These are phyloP conservation scores for Blastocystis hominis DNA, from an alignment of 352 stramenopile species.

Conservation along the genomic window DNA sequence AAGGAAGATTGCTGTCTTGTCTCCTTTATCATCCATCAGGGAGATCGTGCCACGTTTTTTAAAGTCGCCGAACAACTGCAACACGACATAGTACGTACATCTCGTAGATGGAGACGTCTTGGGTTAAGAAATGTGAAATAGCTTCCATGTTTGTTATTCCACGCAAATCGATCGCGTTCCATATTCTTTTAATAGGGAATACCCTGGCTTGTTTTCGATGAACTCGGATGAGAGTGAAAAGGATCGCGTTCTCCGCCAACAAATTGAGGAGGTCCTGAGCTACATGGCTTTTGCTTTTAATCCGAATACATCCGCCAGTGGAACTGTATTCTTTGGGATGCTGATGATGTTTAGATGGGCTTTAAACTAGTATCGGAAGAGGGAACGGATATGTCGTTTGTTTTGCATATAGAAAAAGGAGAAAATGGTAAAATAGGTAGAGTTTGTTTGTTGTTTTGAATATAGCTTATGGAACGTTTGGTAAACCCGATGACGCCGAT, in stretches of 20 bases:
- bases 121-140: not conserved
- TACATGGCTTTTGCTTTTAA: conserved; percentile 49
- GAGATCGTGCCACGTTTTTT: not conserved
- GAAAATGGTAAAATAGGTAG: conserved; percentile 47
- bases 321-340: not conserved
- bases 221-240: not conserved
- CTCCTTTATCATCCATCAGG: not conserved
- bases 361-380: not conserved
- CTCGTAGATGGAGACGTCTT: conserved; percentile 21
- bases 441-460: not conserved
- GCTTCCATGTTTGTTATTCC: not conserved
- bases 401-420: conserved; percentile 38
- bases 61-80: conserved; percentile 6
- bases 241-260: not conserved
- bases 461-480: conserved; percentile 19
- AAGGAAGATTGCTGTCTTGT: not conserved
- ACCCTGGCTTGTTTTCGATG: not conserved
- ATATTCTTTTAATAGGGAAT: not conserved
- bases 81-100: not conserved
- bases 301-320: not conserved
- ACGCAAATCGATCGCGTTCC: not conserved
- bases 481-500: conserved; percentile 23
- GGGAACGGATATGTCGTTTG: conserved; percentile 31
- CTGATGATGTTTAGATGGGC: conserved; percentile 6
- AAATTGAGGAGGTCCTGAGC: conserved; percentile 14